Percentiles rank a stretch among this genome's conserved stretches.
phyloP scores from a whole-genome alignment of 805 yeast species.

The Priceomyces carsonii region DNA sequence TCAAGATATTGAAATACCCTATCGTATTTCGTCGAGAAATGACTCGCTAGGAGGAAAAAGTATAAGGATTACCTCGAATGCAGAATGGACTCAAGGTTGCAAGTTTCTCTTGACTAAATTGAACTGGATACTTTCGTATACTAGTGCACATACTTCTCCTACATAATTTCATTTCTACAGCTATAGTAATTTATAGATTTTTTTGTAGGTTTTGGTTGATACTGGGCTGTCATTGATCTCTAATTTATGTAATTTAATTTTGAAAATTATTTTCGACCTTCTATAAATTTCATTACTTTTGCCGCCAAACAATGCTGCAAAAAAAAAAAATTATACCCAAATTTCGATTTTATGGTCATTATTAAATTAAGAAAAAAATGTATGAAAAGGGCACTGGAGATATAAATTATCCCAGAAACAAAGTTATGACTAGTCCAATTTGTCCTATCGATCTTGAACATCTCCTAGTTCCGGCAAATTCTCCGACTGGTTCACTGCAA shows the following conservation, averaged over 20 bases:
- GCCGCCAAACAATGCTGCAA: slow-evolving; percentile 8
- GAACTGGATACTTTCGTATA: slow-evolving; percentile 83
- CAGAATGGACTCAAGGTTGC: slow-evolving; percentile 90
- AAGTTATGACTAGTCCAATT: not conserved
- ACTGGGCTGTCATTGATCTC: not conserved
- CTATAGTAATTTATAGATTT: too few relatives aligned
- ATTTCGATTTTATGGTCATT: too few relatives aligned
- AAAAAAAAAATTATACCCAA: slow-evolving; percentile 1
- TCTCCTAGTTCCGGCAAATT: slow-evolving; percentile 3
- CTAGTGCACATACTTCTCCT: slow-evolving; percentile 41
- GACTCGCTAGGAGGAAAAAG: slow-evolving; percentile 79
- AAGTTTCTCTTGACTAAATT: slow-evolving; percentile 72
- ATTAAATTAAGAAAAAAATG: too few relatives aligned
- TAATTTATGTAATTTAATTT: not conserved
- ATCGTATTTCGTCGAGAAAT: slow-evolving; percentile 52
- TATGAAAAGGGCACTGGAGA: not conserved
- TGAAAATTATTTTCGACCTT: not conserved
- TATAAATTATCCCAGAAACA: not conserved
- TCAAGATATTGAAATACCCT: slow-evolving; percentile 66
- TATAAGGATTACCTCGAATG: slow-evolving; percentile 69
- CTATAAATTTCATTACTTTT: slow-evolving; percentile 2
- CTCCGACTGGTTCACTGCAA: slow-evolving; percentile 2
- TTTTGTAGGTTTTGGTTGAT: too few relatives aligned
- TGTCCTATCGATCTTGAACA: too few relatives aligned
- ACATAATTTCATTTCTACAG: not conserved